Evolutionary conservation across 768 basidiomycete genomes (phyloP), one percentile per base, ranked within the genome.

Genomic region (Mrakia blollopis): DNA sequence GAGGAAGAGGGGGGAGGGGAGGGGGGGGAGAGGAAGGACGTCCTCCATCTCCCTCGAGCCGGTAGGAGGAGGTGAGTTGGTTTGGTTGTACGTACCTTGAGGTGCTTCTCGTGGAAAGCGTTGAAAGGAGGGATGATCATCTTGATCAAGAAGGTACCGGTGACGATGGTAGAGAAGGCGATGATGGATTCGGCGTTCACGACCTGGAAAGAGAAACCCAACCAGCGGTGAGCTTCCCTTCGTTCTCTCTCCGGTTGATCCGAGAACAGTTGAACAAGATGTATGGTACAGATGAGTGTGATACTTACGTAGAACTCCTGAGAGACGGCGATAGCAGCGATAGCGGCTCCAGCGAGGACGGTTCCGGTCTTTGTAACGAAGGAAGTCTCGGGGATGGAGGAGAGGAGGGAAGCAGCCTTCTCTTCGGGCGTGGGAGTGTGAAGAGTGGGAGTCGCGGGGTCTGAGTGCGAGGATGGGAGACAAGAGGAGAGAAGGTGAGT

Each of bases 121-220:
- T 88, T 87, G 87, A 97, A 98, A 8, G 97, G 96, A 80, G 91
- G 91, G 75, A 90, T 89, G 80, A 93, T 86, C 71, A 80, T 79
- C 88, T 90, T 91, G 81, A 88, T 93, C 81, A 96, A 87, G 83
- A 90, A 91, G 65, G 89, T 87, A 80, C 93, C 88, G 81, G 97
- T 89, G 78, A 95, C 90, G 79, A 91, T 85, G 80, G 91, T 92
- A 32, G 92, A 94, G 54, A 90, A 87, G 50, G 92, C 89, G 65
- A 98, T 87, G 79, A 98, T 90, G 32, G 92, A 90, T 87, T 98
- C 97, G 85, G 98, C 95, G 84, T 97, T 97, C 82, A 96, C 89
- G 78, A 99, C 83, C 83, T 84, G 74, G 21, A 72, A 25, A 54
- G n/a, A 37, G 16, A 18, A 71, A n/a, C 28, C 18, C 7, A 63